Base-by-base conservation (phyloP, 2,329 filamentous ascomycete species). In the Gremmenia infestans region DNA sequence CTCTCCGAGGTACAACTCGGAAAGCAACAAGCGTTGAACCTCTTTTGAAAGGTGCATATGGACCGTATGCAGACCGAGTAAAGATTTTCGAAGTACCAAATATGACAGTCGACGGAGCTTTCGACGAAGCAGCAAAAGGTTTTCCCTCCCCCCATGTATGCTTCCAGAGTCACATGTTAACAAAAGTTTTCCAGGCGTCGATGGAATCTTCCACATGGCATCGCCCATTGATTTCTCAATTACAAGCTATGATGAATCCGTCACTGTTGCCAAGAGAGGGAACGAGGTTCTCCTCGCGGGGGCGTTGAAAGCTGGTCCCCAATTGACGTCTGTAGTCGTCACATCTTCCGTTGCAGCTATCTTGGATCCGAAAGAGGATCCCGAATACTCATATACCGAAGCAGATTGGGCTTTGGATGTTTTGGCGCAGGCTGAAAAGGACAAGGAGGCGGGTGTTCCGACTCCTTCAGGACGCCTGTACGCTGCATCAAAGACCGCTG, bases 241-340 rank as follows among this genome's bases (percentile, higher is more conserved):
- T 8, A 55, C 57, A 6, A 67, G 61, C 14, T 72, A 71, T 58
- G 65, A 69, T 40, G 40, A 63, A 6, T 60, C 60, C 25, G 64
- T 71, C 23, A 57, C 58, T 11, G 53, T 59, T 5, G 62, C 67
- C 5, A 61, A 67, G 5, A 61, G 60, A 23, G 65, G 70, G 1
- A 67, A 63, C 4, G 64, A 66, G 11, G 60, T 60, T 0, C 32
- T 69, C 6, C 69, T 72, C 3, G 58, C 61, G 28, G 61, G 61
- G 1, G 69, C 70, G 0, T 59, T 67, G 28, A 71, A 71, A 59
- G 59, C 62, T 3, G 70, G 68, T 2, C 58, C 71, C 0, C 66
- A 66, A 5, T 67, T 80, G 0, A 71, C 70, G 53, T 67, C 72
- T 1, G 72, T 78, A 32, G 72, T 78, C 4, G 60, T 73, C 39